Percentiles rank a stretch among this genome's conserved stretches.
phyloP scores from a whole-genome alignment of 2,329 filamentous ascomycete genomes.

The Coniochaeta hoffmannii region DNA sequence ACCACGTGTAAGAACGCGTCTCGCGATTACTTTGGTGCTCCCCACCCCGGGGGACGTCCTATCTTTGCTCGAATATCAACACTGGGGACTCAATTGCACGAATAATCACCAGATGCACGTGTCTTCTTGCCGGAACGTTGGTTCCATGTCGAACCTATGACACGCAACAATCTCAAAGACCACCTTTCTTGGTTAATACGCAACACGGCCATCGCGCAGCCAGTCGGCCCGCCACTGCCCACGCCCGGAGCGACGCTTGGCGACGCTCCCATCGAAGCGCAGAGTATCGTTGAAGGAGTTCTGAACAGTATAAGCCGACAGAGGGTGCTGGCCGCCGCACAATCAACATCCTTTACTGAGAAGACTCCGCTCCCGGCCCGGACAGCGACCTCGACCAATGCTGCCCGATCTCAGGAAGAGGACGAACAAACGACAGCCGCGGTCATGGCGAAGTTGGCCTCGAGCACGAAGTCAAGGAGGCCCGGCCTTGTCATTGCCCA shows the following conservation, averaged over 20 bases:
- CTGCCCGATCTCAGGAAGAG: background rate
- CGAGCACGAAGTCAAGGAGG: conserved; percentile 35
- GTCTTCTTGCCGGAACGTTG: conserved; percentile 20
- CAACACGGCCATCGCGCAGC: conserved; percentile 32
- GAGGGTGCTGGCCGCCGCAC: background rate
- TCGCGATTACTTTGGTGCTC: background rate
- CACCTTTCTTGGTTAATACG: conserved; percentile 51
- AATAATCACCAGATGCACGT: conserved; percentile 14
- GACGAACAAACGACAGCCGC: conserved; percentile 14
- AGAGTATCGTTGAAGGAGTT: conserved; percentile 6
- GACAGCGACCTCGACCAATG: conserved; percentile 3
- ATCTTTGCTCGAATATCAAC: background rate
- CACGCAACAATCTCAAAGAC: conserved; percentile 51
- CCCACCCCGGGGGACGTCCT: background rate
- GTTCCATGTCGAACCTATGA: conserved; percentile 46
- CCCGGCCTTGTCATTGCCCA: conserved; percentile 32
- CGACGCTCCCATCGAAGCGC: conserved; percentile 16
- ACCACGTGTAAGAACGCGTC: background rate
- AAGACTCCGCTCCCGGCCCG: background rate
- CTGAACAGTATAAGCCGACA: background rate
- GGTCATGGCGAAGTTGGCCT: conserved; percentile 38
- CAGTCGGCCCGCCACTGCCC: conserved; percentile 28
- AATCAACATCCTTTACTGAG: background rate
- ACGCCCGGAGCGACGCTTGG: conserved; percentile 14
- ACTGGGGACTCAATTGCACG: conserved; percentile 3